Evolutionary conservation across 2,329 filamentous ascomycete species (phyloP).

Genomic region (Penicillium thymicola): DNA sequence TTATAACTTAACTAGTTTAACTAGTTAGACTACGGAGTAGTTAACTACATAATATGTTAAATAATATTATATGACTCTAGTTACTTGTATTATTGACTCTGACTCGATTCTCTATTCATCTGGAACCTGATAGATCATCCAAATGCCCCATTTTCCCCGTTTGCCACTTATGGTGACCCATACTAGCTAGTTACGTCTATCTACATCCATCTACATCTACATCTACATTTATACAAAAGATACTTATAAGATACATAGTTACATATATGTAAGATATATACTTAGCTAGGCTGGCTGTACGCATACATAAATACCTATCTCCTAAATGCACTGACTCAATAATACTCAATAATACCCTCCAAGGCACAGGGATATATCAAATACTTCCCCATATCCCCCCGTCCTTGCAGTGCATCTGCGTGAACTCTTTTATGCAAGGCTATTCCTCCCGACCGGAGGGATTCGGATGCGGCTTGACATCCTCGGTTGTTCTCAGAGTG

Average conservation of each 20-base stretch:
- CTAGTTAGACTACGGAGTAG: too few relatives aligned
- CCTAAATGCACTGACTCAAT: background rate
- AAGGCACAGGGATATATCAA: background rate
- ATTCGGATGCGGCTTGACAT: slow-evolving; percentile 16
- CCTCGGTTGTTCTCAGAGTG: slow-evolving; percentile 7
- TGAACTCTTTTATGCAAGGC: slow-evolving; percentile 7
- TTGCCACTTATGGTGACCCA: slow-evolving; percentile 4
- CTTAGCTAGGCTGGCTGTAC: too few relatives aligned
- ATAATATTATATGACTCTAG: background rate
- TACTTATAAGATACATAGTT: background rate
- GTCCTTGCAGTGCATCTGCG: slow-evolving; percentile 21
- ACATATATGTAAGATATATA: background rate
- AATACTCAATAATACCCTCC: background rate
- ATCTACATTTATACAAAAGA: background rate
- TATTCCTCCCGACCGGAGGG: slow-evolving; percentile 15
- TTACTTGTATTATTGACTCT: background rate
- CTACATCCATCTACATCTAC: background rate
- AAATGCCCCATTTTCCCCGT: slow-evolving; percentile 7
- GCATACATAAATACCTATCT: background rate
- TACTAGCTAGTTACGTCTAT: background rate
- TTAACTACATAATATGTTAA: too few relatives aligned
- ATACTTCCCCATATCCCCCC: slow-evolving; percentile 2
- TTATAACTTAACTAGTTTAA: too few relatives aligned
- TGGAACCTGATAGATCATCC: slow-evolving; percentile 4
- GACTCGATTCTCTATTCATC: background rate